These are phyloP conservation scores for Mallotus japonicus DNA, from an alignment of 441 rosid species.

Conservation along the genomic window DNA sequence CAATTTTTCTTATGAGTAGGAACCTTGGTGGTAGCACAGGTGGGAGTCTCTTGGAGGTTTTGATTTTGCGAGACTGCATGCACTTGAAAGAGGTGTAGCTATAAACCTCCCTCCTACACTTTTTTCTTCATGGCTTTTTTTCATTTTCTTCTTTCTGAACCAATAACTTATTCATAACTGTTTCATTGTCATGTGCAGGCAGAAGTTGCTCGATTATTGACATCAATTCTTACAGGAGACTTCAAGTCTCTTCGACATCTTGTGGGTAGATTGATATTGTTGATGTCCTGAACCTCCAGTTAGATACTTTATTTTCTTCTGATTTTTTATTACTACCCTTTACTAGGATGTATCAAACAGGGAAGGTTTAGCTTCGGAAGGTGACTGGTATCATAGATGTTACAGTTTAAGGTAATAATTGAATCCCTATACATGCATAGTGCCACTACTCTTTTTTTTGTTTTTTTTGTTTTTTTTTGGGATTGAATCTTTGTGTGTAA, in stretches of 20 bases:
- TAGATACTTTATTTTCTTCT: slow-evolving; percentile 20
- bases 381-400: slow-evolving; percentile 59
- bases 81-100: slow-evolving; percentile 60
- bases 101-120: background rate
- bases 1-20: slow-evolving; percentile 28
- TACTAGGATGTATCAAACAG: slow-evolving; percentile 64
- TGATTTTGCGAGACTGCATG: slow-evolving; percentile 68
- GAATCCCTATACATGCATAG: slow-evolving; percentile 10
- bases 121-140: no score
- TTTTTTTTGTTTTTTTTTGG: background rate
- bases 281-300: slow-evolving; percentile 9
- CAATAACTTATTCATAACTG: background rate
- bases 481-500: background rate
- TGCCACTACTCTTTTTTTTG: no score
- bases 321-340: slow-evolving; percentile 18
- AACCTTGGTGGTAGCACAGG: slow-evolving; percentile 49
- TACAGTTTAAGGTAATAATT: slow-evolving; percentile 42
- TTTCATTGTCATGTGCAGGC: slow-evolving; percentile 34
- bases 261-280: slow-evolving; percentile 39
- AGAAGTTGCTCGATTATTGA: slow-evolving; percentile 54
- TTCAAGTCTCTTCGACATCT: slow-evolving; percentile 53
- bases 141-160: background rate
- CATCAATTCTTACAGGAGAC: slow-evolving; percentile 50
- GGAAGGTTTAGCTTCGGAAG: slow-evolving; percentile 65
- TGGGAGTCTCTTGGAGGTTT: slow-evolving; percentile 53